Base-by-base conservation (phyloP, 345 rosid genomes). In the Populus pruinosa region DNA sequence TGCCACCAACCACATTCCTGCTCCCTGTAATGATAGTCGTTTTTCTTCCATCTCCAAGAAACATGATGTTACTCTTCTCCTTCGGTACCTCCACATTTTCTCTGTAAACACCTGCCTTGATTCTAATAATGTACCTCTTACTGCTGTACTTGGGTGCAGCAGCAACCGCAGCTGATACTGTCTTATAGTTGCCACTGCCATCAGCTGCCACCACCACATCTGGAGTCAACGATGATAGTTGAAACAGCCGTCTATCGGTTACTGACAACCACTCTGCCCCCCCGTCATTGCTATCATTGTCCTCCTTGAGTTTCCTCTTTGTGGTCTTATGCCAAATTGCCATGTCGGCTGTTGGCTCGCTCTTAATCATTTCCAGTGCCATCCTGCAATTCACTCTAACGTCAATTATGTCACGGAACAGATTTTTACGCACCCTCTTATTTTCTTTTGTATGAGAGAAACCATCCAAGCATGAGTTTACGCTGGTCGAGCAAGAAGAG, bases 41-140 rank as follows among this genome's bases (percentile, higher is more conserved):
- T 1, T 71, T 84, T 63, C 88, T 85, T 7, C 94, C 98, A 31
- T 93, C 99, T 74, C 99, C 99, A 25, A 90, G 5, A 79, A 95
- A 93, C 97, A 95, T 90, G 23, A 95, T 76, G 68, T 93, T 93
- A 6, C 77, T 90, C 81, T 93, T 89, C 81, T 81, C 82, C 86
- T 89, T 91, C 0, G 89, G n/a, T 65, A 95, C 92, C n/a, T 87
- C 92, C 71, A 95, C 99, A 53, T 91, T 93, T 80, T 95, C 98
- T 39, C 71, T 81, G 76, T 95, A 95, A n/a, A 89, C 90, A 0
- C 98, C 98, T 0, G 97, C 92, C 20, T 88, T 90, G 59, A 94
- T 93, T 75, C 10, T 85, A 10, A 94, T 94, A 18, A 94, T 78
- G 76, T 83, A 90, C 86, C 98, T 85, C 70, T 77, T 82, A 13